phyloP scores from a whole-genome alignment of 148 eudicot genomes.

The Rhododendron molle region DNA sequence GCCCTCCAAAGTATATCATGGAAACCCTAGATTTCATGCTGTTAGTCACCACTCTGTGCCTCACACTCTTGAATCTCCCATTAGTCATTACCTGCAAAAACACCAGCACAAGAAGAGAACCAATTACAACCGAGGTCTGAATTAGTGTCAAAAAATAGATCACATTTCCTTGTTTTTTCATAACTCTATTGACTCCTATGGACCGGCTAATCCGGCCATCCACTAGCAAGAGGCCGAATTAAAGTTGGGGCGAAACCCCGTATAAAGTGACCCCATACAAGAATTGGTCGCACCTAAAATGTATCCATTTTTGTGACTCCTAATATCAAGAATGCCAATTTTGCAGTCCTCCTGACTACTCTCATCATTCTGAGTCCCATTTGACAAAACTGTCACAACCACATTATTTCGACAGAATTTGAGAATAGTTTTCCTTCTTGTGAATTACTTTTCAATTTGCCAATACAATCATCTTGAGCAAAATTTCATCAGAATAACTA shows the following conservation, averaged over 20 bases:
- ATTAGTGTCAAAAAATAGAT: not conserved
- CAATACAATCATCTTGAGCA: too few relatives aligned
- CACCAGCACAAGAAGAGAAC: not conserved
- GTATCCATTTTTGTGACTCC: not conserved
- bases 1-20: constrained; percentile 61
- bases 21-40: constrained; percentile 42
- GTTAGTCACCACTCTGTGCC: constrained; percentile 49
- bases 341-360: too few relatives aligned
- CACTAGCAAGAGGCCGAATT: not conserved
- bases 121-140: too few relatives aligned
- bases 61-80: constrained; percentile 53
- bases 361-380: too few relatives aligned
- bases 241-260: not conserved
- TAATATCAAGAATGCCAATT: not conserved
- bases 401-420: too few relatives aligned
- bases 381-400: too few relatives aligned
- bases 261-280: not conserved
- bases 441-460: not conserved
- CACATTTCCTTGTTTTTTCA: not conserved
- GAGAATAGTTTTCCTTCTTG: not conserved
- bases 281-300: not conserved
- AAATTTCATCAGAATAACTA: too few relatives aligned
- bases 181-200: not conserved
- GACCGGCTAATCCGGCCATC: not conserved
- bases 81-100: constrained; percentile 48